Percentiles rank a stretch among this genome's conserved stretches.
Evolutionary conservation across 176 grass and related monocot species (phyloP).

Genomic region (Dendrocalamus sinicus): DNA sequence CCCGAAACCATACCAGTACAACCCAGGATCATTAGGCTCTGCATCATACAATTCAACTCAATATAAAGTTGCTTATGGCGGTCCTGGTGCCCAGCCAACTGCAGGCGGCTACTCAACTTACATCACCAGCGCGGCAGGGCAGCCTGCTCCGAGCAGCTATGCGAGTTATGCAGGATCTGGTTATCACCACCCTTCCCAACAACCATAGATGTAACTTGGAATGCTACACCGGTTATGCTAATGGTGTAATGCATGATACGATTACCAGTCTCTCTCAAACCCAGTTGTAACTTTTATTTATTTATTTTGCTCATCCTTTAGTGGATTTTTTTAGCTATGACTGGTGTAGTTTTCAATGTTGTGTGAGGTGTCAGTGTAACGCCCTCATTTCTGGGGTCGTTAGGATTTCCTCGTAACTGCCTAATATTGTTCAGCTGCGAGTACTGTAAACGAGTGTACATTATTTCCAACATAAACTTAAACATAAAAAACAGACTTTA

Average conservation of each 20-base stretch:
- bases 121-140: conserved; percentile 9
- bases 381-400: too few species aligned
- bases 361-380: neutral
- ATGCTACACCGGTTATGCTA: neutral
- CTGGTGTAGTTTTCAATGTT: conserved; percentile 26
- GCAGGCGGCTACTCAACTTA: conserved; percentile 39
- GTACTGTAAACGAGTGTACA: too few species aligned
- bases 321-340: conserved; percentile 42
- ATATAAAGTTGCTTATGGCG: conserved; percentile 42
- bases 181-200: conserved; percentile 44
- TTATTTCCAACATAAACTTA: too few species aligned
- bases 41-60: conserved; percentile 47
- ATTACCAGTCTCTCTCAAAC: neutral
- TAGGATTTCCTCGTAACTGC: too few species aligned
- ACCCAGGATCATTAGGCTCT: conserved; percentile 40
- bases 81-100: conserved; percentile 32
- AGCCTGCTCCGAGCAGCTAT: conserved; percentile 48
- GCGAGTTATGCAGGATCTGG: conserved; percentile 42
- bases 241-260: neutral
- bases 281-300: conserved; percentile 21
- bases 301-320: neutral
- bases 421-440: too few species aligned
- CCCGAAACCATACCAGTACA: conserved; percentile 49
- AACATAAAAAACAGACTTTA: too few species aligned
- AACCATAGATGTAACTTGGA: conserved; percentile 47